phyloP scores from a whole-genome alignment of 768 basidiomycete species.

The Jaapia argillacea region DNA sequence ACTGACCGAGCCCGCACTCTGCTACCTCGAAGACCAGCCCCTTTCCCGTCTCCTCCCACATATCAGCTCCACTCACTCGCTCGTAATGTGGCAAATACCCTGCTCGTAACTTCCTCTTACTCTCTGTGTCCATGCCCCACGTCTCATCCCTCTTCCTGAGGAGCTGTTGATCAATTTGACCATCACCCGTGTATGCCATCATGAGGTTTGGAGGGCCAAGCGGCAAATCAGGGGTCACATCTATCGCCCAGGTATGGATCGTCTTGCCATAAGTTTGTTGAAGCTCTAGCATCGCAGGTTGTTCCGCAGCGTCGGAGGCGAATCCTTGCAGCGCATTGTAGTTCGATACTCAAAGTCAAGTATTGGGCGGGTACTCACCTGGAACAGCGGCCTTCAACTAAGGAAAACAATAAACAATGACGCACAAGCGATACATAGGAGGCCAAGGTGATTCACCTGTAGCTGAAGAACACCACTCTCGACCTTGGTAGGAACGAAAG shows the following conservation, averaged over 20 bases:
- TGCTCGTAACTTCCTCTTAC: constrained; percentile 23
- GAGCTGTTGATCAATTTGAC: constrained; percentile 20
- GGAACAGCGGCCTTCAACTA: constrained; percentile 18
- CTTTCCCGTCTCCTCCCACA: constrained; percentile 26
- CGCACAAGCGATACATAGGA: neutral
- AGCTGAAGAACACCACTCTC: constrained; percentile 25
- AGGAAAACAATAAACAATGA: neutral
- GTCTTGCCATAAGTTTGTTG: constrained; percentile 39
- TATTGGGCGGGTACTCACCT: constrained; percentile 5
- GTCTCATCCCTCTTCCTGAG: constrained; percentile 23
- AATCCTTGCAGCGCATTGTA: constrained; percentile 16
- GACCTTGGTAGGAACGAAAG: constrained; percentile 15
- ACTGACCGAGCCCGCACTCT: too few species aligned
- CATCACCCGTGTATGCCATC: constrained; percentile 32
- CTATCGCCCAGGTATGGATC: constrained; percentile 28
- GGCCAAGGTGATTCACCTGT: constrained; percentile 10
- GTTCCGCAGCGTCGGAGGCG: constrained; percentile 26
- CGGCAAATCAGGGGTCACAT: constrained; percentile 29
- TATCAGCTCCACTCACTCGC: constrained; percentile 24
- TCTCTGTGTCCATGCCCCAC: constrained; percentile 21
- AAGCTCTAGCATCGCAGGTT: constrained; percentile 31
- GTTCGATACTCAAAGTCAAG: neutral
- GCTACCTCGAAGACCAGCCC: constrained; percentile 25
- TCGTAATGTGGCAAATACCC: constrained; percentile 30
- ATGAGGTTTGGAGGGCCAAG: constrained; percentile 37